Conservation (phyloP, 352 stramenopile genomes). For the Pythium phragmitis region DNA sequence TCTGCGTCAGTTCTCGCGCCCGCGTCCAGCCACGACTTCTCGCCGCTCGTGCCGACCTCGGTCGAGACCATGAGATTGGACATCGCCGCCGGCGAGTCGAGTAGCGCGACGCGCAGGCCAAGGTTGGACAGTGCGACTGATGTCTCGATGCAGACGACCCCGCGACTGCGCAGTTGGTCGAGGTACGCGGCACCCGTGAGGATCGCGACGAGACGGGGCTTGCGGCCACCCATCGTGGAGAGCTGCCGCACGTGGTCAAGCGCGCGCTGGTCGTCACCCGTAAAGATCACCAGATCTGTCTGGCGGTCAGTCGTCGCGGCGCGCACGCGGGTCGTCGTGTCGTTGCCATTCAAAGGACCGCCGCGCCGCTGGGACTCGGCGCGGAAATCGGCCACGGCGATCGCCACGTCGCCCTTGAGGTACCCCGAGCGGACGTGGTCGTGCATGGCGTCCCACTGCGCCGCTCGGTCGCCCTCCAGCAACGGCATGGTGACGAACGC, state of each 20-base stretch:
- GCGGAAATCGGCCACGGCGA: constrained; percentile 29
- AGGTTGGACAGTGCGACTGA: constrained; percentile 58
- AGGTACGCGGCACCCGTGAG: constrained; percentile 32
- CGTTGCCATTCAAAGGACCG: constrained; percentile 19
- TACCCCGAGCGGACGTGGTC: constrained; percentile 34
- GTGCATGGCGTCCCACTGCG: constrained; percentile 50
- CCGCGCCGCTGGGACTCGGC: constrained; percentile 21
- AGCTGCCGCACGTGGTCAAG: constrained; percentile 40
- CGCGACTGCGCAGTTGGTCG: constrained; percentile 40
- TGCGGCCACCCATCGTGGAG: constrained; percentile 26
- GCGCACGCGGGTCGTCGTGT: constrained; percentile 8
- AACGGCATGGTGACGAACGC: constrained; percentile 51
- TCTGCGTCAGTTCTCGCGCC: not conserved
- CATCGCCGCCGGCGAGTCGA: constrained; percentile 24
- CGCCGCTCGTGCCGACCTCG: not conserved
- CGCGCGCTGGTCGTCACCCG: constrained; percentile 39
- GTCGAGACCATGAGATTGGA: not conserved
- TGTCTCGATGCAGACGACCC: constrained; percentile 54
- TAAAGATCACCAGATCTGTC: constrained; percentile 61
- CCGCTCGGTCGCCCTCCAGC: constrained; percentile 41
- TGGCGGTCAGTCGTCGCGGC: constrained; percentile 2
- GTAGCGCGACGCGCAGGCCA: constrained; percentile 45
- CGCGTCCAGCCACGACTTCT: constrained; percentile 12
- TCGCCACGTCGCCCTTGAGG: constrained; percentile 35
- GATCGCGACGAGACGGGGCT: constrained; percentile 55